These are phyloP conservation scores for Lachnellula hyalina DNA, from an alignment of 2,329 filamentous ascomycete genomes.

Conservation along the genomic window DNA sequence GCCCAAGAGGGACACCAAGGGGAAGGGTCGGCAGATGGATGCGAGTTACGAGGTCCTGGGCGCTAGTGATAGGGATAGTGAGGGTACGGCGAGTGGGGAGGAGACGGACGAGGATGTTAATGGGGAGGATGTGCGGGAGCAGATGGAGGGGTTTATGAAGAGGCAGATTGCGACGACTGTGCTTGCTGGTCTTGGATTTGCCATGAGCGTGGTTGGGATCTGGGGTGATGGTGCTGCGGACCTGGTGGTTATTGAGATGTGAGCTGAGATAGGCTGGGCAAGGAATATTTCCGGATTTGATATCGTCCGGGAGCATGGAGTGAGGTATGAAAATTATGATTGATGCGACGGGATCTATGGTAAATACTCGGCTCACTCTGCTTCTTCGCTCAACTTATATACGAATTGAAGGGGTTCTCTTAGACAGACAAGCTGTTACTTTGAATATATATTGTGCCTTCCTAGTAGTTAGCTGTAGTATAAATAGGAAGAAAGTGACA, in stretches of 20 bases:
- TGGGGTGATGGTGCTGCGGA: conserved; percentile 56
- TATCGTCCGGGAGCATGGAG: no score
- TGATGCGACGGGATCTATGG: no score
- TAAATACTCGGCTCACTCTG: no score
- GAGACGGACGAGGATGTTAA: conserved; percentile 47
- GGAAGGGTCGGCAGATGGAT: conserved; percentile 46
- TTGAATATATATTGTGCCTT: no score
- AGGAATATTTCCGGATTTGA: background rate
- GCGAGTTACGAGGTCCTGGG: conserved; percentile 66
- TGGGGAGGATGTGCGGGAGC: conserved; percentile 55
- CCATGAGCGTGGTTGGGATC: conserved; percentile 58
- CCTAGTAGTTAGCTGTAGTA: no score
- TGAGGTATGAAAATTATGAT: no score
- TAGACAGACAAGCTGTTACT: no score
- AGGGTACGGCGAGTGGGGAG: conserved; percentile 39
- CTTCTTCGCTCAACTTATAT: no score
- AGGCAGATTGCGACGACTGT: conserved; percentile 50
- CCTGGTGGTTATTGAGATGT: conserved; percentile 26
- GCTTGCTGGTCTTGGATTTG: conserved; percentile 51
- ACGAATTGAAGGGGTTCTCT: no score
- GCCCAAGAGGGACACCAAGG: conserved; percentile 21
- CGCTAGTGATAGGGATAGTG: conserved; percentile 37
- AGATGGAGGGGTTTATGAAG: conserved; percentile 50
- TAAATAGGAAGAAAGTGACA: no score
- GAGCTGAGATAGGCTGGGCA: conserved; percentile 1